Evolutionary conservation across 441 rosid species (phyloP), one percentile per base, ranked within the genome.

Genomic region (Erysimum cheiri): DNA sequence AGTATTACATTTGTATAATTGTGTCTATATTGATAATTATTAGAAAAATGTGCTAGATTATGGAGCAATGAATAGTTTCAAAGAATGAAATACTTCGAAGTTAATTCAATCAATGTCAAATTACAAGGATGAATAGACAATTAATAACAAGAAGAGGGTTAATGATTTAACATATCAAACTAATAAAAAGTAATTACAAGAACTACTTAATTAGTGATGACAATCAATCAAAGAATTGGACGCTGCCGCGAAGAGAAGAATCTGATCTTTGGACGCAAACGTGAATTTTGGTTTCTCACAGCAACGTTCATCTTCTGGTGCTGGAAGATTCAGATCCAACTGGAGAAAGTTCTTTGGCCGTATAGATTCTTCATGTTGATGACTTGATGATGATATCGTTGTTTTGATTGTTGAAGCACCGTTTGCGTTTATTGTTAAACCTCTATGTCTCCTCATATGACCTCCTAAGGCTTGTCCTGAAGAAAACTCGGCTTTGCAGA

Each of bases 271-370:
- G 0, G 88, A 62, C 19, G 72, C 80, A 17, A 86, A 86, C 41
- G 78, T 80, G 58, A 85, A 85, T 65, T 81, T 74, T 0, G 89
- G 10, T 61, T 60, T 41, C n/a, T 60, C 64, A 24, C 64, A 60
- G 4, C 50, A 60, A 0, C 64, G 63, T 50, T 88, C 91, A 24
- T 88, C 99, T 46, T 87, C 95, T 10, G 93, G 98, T 4, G 99
- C 98, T 26, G 99, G 98, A 43, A 92, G 93, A 78, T 94, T 94
- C 19, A 94, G 85, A 82, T 94, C 99, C 71, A 94, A 62, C 0
- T 74, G 32, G 10, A 92, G 77, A 33, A 82, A 71, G 48, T 53
- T 76, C 15, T 65, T 76, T 71, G 53, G 41, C 12, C 31, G 46
- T 62, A 31, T 64, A 33, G 58, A 32, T 43, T 66, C 72, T 76